Percentiles rank a stretch among this genome's conserved stretches.
phyloP scores from a whole-genome alignment of 2,329 filamentous ascomycete genomes.

The Fusarium vanettenii region DNA sequence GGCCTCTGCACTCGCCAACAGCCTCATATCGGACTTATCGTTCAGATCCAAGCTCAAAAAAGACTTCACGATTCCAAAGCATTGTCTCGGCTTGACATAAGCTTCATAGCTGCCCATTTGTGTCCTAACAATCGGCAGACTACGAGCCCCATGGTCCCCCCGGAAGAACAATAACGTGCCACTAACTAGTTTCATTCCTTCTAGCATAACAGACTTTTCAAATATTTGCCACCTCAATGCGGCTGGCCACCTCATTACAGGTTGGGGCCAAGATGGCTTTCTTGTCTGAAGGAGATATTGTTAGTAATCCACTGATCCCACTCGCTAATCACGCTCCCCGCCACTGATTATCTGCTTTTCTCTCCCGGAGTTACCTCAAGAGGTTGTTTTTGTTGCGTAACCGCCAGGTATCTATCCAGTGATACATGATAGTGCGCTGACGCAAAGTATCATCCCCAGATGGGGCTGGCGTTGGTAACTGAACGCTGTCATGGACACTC shows the following conservation, averaged over 20 bases:
- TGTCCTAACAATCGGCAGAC: neutral
- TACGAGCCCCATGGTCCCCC: neutral
- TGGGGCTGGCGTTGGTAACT: neutral
- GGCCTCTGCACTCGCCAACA: neutral
- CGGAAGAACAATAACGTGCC: neutral
- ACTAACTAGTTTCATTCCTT: neutral
- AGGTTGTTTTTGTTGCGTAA: neutral
- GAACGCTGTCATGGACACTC: neutral
- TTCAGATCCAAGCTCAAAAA: neutral
- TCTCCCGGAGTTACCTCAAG: fast-evolving
- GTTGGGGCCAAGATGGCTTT: neutral
- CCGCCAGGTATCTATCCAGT: no score
- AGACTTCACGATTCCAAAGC: fast-evolving
- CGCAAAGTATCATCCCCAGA: neutral
- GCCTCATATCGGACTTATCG: no score
- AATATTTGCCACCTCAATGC: neutral
- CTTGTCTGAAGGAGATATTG: neutral
- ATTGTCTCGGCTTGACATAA: no score
- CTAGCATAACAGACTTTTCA: neutral
- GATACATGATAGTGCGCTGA: neutral
- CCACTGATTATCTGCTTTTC: neutral
- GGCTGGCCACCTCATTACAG: no score
- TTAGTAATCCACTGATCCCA: neutral
- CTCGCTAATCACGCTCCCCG: neutral
- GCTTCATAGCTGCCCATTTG: neutral